phyloP scores from a whole-genome alignment of 805 yeast species.

The Yarrowia alimentaria region DNA sequence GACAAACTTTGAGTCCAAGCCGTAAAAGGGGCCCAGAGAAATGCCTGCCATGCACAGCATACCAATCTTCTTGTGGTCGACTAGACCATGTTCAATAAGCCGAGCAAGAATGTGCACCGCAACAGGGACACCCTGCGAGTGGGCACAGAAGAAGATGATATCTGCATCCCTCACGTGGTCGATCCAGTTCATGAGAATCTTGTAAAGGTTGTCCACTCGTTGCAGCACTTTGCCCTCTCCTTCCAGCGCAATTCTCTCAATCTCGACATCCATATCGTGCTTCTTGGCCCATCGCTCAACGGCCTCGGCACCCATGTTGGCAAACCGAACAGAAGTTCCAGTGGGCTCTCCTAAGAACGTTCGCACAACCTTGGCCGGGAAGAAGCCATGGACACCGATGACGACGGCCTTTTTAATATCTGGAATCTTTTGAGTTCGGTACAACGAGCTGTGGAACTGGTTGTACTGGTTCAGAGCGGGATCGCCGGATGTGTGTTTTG shows the following conservation, averaged over 20 bases:
- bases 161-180: conserved; percentile 62
- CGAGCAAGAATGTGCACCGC: conserved; percentile 74
- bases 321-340: conserved; percentile 89
- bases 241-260: conserved; percentile 91
- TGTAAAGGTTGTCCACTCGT: conserved; percentile 77
- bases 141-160: conserved; percentile 86
- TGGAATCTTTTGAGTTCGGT: conserved; percentile 32
- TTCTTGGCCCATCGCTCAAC: conserved; percentile 63
- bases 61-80: conserved; percentile 53
- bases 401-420: conserved; percentile 62
- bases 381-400: conserved; percentile 94
- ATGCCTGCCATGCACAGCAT: conserved; percentile 94
- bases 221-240: conserved; percentile 89
- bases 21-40: conserved; percentile 90
- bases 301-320: conserved; percentile 82
- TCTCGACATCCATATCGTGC: conserved; percentile 46
- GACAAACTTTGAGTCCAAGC: conserved; percentile 77
- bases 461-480: conserved; percentile 26
- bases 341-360: conserved; percentile 93
- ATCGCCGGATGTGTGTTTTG: conserved; percentile 24
- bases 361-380: conserved; percentile 81
- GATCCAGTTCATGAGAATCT: conserved; percentile 66
- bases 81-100: conserved; percentile 59
- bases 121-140: conserved; percentile 95
- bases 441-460: conserved; percentile 36